These are phyloP conservation scores for Pseudonitzschia pungens DNA, from an alignment of 108 stramenopile genomes.

Conservation along the genomic window DNA sequence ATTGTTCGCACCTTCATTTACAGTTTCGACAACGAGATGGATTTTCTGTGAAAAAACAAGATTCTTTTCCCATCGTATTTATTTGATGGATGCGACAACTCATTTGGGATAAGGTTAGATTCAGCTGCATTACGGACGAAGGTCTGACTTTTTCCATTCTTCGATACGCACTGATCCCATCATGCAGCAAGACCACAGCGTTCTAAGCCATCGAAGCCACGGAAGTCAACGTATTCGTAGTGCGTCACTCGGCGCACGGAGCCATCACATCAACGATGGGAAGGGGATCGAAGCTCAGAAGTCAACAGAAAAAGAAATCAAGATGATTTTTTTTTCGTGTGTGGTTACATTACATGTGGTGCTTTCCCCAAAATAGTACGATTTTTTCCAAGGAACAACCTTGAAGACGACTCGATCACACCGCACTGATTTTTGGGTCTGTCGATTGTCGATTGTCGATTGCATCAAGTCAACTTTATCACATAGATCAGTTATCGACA, in stretches of 20 bases:
- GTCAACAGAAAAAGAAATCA: neutral
- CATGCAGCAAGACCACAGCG: neutral
- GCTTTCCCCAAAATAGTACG: neutral
- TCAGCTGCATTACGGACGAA: neutral
- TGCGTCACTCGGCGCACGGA: neutral
- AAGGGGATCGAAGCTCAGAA: neutral
- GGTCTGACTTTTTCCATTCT: neutral
- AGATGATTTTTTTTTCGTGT: neutral
- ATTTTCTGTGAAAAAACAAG: no score
- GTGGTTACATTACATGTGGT: neutral
- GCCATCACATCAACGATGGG: neutral
- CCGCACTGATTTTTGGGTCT: neutral
- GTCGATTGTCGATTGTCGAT: no score
- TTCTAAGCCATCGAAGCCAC: neutral
- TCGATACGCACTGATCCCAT: neutral
- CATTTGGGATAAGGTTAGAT: constrained; percentile 1
- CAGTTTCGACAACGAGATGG: neutral
- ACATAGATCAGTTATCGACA: neutral
- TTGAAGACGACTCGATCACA: neutral
- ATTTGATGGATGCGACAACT: neutral
- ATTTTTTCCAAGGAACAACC: neutral
- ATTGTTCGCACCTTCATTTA: neutral
- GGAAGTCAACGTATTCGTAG: neutral
- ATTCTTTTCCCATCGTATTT: neutral
- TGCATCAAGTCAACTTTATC: neutral